phyloP scores from a whole-genome alignment of 129 eudicot species.

The Calendula officinalis region DNA sequence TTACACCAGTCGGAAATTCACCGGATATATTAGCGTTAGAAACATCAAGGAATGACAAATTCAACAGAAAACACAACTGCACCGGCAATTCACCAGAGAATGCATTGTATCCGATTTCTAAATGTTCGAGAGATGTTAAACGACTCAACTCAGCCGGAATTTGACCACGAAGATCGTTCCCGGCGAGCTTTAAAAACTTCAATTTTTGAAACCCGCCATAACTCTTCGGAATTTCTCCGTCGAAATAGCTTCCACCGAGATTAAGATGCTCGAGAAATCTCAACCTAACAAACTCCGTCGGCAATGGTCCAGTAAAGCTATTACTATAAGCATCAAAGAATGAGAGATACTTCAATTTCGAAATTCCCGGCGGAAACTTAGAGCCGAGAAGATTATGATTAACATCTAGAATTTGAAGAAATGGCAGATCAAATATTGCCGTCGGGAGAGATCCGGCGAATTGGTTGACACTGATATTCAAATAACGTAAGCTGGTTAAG shows the following conservation, averaged over 20 bases:
- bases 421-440: slow-evolving; percentile 51
- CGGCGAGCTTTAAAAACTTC: slow-evolving; percentile 60
- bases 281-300: slow-evolving; percentile 53
- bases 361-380: slow-evolving; percentile 61
- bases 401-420: slow-evolving; percentile 67
- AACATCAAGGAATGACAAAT: slow-evolving; percentile 58
- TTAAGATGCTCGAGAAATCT: slow-evolving; percentile 63
- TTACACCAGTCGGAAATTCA: slow-evolving; percentile 54
- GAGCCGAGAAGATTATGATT: slow-evolving; percentile 64
- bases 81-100: slow-evolving; percentile 48
- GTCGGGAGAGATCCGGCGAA: slow-evolving; percentile 58
- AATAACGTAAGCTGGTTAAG: slow-evolving; percentile 47
- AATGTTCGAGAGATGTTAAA: slow-evolving; percentile 45
- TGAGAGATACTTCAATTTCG: slow-evolving; percentile 50
- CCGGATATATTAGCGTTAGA: slow-evolving; percentile 65
- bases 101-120: slow-evolving; percentile 82
- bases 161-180: slow-evolving; percentile 62
- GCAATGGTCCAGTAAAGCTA: slow-evolving; percentile 73
- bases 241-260: slow-evolving; percentile 92
- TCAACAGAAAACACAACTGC: slow-evolving; percentile 44
- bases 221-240: slow-evolving; percentile 59
- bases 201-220: slow-evolving; percentile 56
- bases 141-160: slow-evolving; percentile 56
- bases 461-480: slow-evolving; percentile 63
- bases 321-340: slow-evolving; percentile 69